A percentile compares a stretch with the other conserved stretches of the same genome.
These are phyloP conservation scores for Adansonia gregorii DNA, from an alignment of 441 rosid genomes.

Conservation along the genomic window DNA sequence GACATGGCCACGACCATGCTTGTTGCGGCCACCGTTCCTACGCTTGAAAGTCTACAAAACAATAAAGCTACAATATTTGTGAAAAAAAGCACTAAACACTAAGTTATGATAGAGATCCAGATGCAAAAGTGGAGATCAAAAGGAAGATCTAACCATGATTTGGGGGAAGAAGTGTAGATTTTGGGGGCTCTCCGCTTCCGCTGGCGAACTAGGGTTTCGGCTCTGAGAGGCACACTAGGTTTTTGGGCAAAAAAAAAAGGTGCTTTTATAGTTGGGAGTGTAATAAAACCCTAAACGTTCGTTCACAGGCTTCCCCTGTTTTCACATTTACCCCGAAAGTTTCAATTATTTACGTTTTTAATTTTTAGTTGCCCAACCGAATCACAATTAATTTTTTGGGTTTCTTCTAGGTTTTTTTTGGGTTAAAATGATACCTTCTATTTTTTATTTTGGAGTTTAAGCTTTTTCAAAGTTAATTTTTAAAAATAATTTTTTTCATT, in stretches of 20 bases:
- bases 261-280: slow-evolving; percentile 12
- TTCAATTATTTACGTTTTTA: background rate
- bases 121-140: background rate
- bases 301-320: background rate
- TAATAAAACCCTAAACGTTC: slow-evolving; percentile 8
- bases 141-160: slow-evolving; percentile 23
- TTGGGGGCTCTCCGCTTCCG: slow-evolving; percentile 15
- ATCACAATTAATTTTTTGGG: no score
- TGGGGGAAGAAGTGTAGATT: background rate
- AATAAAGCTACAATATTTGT: background rate
- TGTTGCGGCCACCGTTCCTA: slow-evolving; percentile 95
- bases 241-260: background rate
- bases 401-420: no score
- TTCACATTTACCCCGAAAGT: background rate
- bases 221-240: no score
- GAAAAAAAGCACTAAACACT: background rate
- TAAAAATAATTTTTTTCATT: no score
- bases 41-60: slow-evolving; percentile 81
- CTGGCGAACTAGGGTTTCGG: slow-evolving; percentile 18
- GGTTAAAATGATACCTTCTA: no score
- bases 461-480: no score
- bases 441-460: no score
- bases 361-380: no score
- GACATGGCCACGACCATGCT: slow-evolving; percentile 94
- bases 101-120: background rate